Evolutionary conservation across 1,139 yeast genomes (phyloP), one percentile per base, ranked within the genome.

Genomic region (Yamadazyma blattariae): DNA sequence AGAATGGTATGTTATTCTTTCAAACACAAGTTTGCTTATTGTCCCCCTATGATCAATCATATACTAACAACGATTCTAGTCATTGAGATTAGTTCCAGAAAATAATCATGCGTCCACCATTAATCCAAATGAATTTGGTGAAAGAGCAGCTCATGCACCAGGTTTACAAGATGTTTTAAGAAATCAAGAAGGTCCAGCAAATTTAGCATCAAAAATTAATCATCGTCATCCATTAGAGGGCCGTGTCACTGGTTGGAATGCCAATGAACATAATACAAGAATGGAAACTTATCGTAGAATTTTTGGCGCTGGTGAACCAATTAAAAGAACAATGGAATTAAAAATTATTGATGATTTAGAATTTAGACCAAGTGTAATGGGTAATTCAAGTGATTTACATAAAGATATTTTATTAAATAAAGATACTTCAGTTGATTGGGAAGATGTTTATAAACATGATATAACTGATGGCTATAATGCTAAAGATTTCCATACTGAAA

Each of bases 261-360:
- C 71, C 37, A 82, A 85, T 8, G 92, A 87, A 54, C 73, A 72
- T 32, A 79, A 79, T 28, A 67, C 84, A 46, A 79, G 80, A 51
- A 56, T 89, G 67, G 95, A 89, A 56, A 79, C 79, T 38, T 82
- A 85, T 60, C 77, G 95, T 54, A 77, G 95, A 45, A 65, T 87
- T 18, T 89, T 84, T 59, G 98, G 98, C 20, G 83, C 95, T 31
- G 96, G 95, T 10, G 97, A 87, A 53, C 96, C 97, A 7, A 80
- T 92, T 48, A 82, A 88, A 58, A 77, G 97, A 56, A 79, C 85
- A 20, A 86, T 92, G 86, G 97, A 94, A 48, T 64, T 87, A 52
- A 71, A 76, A 38, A 74, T 88, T 25, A 83, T 90, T n/a, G 78
- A 78, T 31, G 69, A 73, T 33, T 77, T 87, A n/a, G 88, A 83